phyloP scores from a whole-genome alignment of 208 protist species.

The Trichomonas gallinae region DNA sequence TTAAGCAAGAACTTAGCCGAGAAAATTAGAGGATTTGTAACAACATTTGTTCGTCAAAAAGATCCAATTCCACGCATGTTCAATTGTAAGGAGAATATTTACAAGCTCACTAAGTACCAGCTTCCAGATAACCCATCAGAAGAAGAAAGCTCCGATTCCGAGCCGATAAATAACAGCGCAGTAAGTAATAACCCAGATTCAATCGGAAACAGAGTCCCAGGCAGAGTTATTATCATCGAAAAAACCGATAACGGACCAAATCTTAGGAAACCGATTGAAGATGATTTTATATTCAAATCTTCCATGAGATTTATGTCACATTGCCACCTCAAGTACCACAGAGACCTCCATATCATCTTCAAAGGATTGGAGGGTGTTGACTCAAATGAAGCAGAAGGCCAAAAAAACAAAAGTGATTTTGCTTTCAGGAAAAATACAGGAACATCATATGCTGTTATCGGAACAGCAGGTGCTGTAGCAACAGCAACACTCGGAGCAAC shows the following conservation, averaged over 20 bases:
- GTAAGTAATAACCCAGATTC: neutral
- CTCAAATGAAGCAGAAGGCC: neutral
- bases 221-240: neutral
- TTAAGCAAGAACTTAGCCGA: neutral
- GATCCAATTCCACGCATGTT: neutral
- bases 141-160: neutral
- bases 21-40: neutral
- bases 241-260: neutral
- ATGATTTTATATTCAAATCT: neutral
- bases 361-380: neutral
- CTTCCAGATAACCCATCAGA: neutral
- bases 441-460: neutral
- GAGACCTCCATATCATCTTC: neutral
- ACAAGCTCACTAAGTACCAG: neutral
- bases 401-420: too few relatives aligned
- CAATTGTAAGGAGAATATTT: neutral
- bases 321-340: neutral
- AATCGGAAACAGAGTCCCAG: neutral
- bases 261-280: neutral
- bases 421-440: neutral
- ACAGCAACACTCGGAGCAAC: neutral
- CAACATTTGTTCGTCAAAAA: neutral
- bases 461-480: neutral
- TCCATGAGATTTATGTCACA: neutral
- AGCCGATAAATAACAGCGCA: neutral